Conservation (phyloP, 2,329 filamentous ascomycete species). For the Helotiales sp. region DNA sequence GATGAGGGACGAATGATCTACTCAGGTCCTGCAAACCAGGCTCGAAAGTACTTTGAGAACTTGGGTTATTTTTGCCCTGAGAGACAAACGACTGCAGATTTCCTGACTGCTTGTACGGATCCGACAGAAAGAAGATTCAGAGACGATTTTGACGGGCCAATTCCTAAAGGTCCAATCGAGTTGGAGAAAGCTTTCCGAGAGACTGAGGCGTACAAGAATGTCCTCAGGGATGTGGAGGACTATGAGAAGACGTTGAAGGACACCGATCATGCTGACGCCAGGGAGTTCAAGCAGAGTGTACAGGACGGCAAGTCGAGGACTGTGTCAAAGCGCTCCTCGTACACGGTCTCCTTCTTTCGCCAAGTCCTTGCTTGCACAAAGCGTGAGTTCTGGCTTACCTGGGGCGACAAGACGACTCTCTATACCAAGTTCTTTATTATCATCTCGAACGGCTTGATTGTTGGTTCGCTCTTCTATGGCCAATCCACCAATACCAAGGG, state of each 20-base stretch:
- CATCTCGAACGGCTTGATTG: constrained; percentile 70
- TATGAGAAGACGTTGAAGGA: constrained; percentile 59
- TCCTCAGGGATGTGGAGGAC: constrained; percentile 59
- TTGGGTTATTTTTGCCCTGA: constrained; percentile 58
- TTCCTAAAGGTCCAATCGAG: constrained; percentile 62
- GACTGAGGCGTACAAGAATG: constrained; percentile 59
- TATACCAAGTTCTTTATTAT: constrained; percentile 82
- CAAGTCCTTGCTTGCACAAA: constrained; percentile 70
- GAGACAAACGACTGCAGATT: constrained; percentile 71
- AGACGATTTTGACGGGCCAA: constrained; percentile 53
- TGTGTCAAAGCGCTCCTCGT: constrained; percentile 68
- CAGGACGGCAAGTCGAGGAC: constrained; percentile 67
- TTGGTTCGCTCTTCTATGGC: constrained; percentile 77
- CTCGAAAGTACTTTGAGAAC: constrained; percentile 63
- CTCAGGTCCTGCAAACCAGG: constrained; percentile 61
- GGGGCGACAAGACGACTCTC: constrained; percentile 72
- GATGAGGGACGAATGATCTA: constrained; percentile 70
- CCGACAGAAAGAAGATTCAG: constrained; percentile 69
- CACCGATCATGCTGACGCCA: constrained; percentile 59
- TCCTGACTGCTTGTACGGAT: constrained; percentile 75
- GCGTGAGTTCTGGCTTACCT: constrained; percentile 77
- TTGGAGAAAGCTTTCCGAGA: constrained; percentile 65
- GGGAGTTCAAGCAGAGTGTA: constrained; percentile 65
- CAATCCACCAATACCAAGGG: constrained; percentile 58
- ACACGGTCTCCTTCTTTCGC: constrained; percentile 71